Percentiles rank a stretch among this genome's conserved stretches.
Conservation (phyloP, 768 basidiomycete genomes). For the Naganishia onofrii region DNA sequence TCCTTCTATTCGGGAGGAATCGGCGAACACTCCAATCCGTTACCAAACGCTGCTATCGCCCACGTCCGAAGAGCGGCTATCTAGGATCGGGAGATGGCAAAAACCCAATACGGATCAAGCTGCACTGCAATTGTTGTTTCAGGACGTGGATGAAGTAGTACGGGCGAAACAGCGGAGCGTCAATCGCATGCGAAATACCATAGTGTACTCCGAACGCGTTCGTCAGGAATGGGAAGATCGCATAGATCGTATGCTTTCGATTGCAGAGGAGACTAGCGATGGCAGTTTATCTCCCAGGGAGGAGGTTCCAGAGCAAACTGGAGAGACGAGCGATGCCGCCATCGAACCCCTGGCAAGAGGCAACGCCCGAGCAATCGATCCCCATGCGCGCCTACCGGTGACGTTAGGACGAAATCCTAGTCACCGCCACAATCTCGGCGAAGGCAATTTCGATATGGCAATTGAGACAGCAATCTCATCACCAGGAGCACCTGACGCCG, state of each 20-base stretch:
- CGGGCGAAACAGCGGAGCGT: slow-evolving; percentile 92
- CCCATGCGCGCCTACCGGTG: slow-evolving; percentile 46
- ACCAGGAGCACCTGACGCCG: background rate
- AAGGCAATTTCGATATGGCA: background rate
- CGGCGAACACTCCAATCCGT: slow-evolving; percentile 80
- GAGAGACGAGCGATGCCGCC: background rate
- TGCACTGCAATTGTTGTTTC: slow-evolving; percentile 74
- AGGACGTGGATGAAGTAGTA: slow-evolving; percentile 85
- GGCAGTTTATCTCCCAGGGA: slow-evolving; percentile 36
- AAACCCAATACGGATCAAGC: slow-evolving; percentile 80
- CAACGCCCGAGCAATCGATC: slow-evolving; percentile 40
- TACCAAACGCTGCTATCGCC: slow-evolving; percentile 86
- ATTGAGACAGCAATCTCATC: background rate
- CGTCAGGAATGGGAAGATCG: slow-evolving; percentile 95
- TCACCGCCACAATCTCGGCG: slow-evolving; percentile 1
- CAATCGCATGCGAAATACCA: slow-evolving; percentile 92
- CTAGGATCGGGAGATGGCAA: slow-evolving; percentile 78
- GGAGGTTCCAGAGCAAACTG: slow-evolving; percentile 23
- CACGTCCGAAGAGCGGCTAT: slow-evolving; percentile 80
- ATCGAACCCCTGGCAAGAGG: background rate
- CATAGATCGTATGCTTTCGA: slow-evolving; percentile 67
- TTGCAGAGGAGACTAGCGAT: slow-evolving; percentile 55
- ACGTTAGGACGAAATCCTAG: slow-evolving; percentile 32
- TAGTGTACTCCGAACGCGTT: slow-evolving; percentile 93
- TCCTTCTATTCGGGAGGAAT: slow-evolving; percentile 83